These are phyloP conservation scores for Ilyonectria mors-panacis DNA, from an alignment of 2,329 filamentous ascomycete genomes.

Conservation along the genomic window DNA sequence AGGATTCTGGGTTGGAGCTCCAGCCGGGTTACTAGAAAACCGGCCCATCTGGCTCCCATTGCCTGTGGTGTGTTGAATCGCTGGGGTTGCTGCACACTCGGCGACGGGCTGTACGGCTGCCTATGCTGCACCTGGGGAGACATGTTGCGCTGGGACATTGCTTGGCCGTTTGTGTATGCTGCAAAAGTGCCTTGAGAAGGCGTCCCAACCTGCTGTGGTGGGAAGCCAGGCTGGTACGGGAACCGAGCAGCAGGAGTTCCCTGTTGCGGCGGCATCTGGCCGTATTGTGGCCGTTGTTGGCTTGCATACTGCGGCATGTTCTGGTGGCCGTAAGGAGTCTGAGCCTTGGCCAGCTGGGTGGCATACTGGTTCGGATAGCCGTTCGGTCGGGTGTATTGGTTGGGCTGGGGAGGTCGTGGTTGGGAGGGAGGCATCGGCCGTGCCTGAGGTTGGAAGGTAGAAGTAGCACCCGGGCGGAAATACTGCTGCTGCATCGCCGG, in stretches of 20 bases:
- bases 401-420: constrained; percentile 58
- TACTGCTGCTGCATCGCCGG: constrained; percentile 62
- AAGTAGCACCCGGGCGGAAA: constrained; percentile 56
- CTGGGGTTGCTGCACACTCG: constrained; percentile 54
- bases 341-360: constrained; percentile 66
- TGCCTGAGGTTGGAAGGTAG: constrained; percentile 62
- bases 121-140: constrained; percentile 60
- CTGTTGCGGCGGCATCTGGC: constrained; percentile 58
- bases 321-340: constrained; percentile 67
- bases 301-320: constrained; percentile 64
- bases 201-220: constrained; percentile 54
- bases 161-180: constrained; percentile 61
- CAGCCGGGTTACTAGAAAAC: constrained; percentile 53
- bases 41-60: constrained; percentile 51
- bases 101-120: constrained; percentile 58
- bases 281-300: constrained; percentile 62
- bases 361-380: constrained; percentile 63
- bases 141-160: constrained; percentile 59
- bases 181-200: constrained; percentile 56
- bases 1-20: constrained; percentile 52
- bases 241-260: constrained; percentile 61
- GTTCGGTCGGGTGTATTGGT: constrained; percentile 66
- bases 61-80: constrained; percentile 53
- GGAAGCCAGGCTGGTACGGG: constrained; percentile 56
- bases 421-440: constrained; percentile 53